phyloP scores from a whole-genome alignment of 2,329 filamentous ascomycete genomes.

The Diaporthe sp. region DNA sequence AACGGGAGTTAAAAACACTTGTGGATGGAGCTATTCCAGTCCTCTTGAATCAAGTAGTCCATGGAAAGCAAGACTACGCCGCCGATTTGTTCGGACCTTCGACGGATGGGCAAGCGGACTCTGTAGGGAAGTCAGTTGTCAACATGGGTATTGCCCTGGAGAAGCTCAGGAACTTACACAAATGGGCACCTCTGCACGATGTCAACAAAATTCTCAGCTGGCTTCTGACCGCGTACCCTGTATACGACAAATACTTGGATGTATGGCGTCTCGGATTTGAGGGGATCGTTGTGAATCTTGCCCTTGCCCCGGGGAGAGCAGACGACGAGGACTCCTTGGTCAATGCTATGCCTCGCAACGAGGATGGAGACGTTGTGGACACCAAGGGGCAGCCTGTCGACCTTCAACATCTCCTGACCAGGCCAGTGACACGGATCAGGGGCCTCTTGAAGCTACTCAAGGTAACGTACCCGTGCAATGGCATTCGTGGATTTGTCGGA shows the following conservation, averaged over 20 bases:
- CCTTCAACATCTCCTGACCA: constrained; percentile 91
- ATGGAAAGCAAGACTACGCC: constrained; percentile 73
- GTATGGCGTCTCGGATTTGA: constrained; percentile 95
- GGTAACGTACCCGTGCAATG: constrained; percentile 54
- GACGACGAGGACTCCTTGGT: constrained; percentile 73
- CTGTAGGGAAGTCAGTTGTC: constrained; percentile 87
- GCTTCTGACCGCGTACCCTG: constrained; percentile 81
- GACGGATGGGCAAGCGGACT: constrained; percentile 64
- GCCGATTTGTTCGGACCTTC: constrained; percentile 76
- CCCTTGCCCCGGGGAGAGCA: constrained; percentile 67
- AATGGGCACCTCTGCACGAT: constrained; percentile 81
- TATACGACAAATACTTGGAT: constrained; percentile 88
- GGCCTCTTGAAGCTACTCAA: constrained; percentile 88
- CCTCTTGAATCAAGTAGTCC: constrained; percentile 85
- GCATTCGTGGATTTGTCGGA: neutral
- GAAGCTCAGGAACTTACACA: constrained; percentile 84
- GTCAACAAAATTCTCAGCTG: constrained; percentile 80
- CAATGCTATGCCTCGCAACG: constrained; percentile 70
- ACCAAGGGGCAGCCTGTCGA: constrained; percentile 90
- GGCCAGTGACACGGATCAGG: constrained; percentile 89
- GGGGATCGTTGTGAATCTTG: constrained; percentile 93
- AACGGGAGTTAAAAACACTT: constrained; percentile 89
- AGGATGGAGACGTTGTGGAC: constrained; percentile 76
- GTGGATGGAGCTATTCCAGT: constrained; percentile 97
- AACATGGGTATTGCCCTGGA: constrained; percentile 94